These are phyloP conservation scores for Tephrocybe sp. DNA, from an alignment of 768 basidiomycete genomes.

Conservation along the genomic window DNA sequence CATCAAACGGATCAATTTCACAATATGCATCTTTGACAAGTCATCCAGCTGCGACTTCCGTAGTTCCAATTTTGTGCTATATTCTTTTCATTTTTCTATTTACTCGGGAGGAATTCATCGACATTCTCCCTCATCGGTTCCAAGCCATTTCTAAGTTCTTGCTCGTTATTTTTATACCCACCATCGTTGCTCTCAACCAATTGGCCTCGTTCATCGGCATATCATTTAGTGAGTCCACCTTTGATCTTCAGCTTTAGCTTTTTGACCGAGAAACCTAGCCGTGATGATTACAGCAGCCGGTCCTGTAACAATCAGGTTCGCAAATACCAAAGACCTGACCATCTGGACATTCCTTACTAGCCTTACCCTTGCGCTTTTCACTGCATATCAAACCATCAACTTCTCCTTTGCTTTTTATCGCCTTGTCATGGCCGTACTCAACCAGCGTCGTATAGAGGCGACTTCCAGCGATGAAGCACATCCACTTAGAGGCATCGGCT, in stretches of 20 bases:
- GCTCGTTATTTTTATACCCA: slow-evolving; percentile 55
- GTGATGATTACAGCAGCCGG: neutral
- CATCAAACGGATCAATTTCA: slow-evolving; percentile 1
- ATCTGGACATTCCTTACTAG: slow-evolving; percentile 60
- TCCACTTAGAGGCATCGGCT: slow-evolving; percentile 60
- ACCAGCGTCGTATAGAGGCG: slow-evolving; percentile 53
- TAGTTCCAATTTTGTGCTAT: slow-evolving; percentile 65
- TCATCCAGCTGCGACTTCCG: slow-evolving; percentile 53
- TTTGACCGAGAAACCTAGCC: slow-evolving; percentile 9
- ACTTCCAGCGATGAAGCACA: slow-evolving; percentile 43
- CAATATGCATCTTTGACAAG: neutral
- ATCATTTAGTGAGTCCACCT: slow-evolving; percentile 47
- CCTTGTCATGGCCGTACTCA: slow-evolving; percentile 46
- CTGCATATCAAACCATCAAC: slow-evolving; percentile 54
- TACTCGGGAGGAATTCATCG: slow-evolving; percentile 48
- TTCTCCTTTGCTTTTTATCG: slow-evolving; percentile 63
- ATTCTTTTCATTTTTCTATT: slow-evolving; percentile 62
- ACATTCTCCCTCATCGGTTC: slow-evolving; percentile 50
- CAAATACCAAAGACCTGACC: slow-evolving; percentile 28
- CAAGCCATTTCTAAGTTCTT: slow-evolving; percentile 42
- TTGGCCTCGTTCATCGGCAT: slow-evolving; percentile 66
- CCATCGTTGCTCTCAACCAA: slow-evolving; percentile 54
- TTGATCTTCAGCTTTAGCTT: neutral
- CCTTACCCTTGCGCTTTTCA: slow-evolving; percentile 59
- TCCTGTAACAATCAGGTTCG: slow-evolving; percentile 40